Evolutionary conservation across 179 eudicot genomes (phyloP).

Genomic region (Heliamphora pulchella): DNA sequence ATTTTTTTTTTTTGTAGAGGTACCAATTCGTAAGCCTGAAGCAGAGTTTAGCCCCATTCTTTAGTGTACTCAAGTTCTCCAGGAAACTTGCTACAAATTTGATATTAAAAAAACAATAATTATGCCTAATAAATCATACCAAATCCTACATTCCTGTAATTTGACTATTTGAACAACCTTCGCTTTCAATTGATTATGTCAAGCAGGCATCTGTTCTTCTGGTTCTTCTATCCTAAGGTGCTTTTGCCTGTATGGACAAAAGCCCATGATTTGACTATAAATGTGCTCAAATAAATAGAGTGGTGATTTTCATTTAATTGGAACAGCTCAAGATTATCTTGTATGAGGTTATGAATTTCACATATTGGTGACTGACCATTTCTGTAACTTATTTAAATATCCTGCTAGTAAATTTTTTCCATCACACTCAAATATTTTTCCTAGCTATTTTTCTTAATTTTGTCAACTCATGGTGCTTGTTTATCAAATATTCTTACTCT

Average conservation of each 20-base stretch:
- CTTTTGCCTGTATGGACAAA: neutral
- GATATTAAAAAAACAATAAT: neutral
- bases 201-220: neutral
- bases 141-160: neutral
- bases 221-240: neutral
- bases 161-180: neutral
- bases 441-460: neutral
- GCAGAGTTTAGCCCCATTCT: neutral
- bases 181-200: neutral
- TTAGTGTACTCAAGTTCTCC: neutral
- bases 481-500: neutral
- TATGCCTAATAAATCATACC: neutral
- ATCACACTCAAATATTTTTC: neutral
- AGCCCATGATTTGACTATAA: neutral
- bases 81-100: neutral
- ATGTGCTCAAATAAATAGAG: neutral
- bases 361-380: neutral
- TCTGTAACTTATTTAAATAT: no score
- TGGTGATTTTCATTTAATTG: neutral
- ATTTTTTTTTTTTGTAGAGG: neutral
- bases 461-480: neutral
- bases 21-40: neutral
- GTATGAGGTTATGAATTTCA: neutral
- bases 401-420: no score
- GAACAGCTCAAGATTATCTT: neutral